Percentiles rank a stretch among this genome's conserved stretches.
These are phyloP conservation scores for Puccinellia tenuiflora DNA, from an alignment of 176 grass and related monocot genomes.

Conservation along the genomic window DNA sequence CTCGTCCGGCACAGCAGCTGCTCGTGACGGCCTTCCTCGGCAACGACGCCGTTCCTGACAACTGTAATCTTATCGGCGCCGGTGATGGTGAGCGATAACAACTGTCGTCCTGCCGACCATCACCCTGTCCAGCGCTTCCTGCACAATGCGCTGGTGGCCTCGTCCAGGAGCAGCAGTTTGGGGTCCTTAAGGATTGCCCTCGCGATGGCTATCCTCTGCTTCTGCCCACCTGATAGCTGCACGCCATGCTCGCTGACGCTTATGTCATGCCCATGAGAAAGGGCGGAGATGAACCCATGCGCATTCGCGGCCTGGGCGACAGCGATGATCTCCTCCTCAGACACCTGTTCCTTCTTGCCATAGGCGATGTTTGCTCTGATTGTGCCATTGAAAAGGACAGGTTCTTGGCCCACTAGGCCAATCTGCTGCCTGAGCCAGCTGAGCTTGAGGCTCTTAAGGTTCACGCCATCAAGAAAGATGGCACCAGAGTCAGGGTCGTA, in stretches of 20 bases:
- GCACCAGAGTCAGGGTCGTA: slow-evolving; percentile 55
- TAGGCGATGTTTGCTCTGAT: slow-evolving; percentile 68
- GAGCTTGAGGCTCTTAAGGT: slow-evolving; percentile 53
- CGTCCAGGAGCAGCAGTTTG: slow-evolving; percentile 70
- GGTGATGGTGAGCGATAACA: slow-evolving; percentile 39
- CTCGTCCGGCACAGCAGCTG: slow-evolving; percentile 4
- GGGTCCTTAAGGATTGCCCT: slow-evolving; percentile 50
- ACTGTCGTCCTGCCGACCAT: slow-evolving; percentile 46
- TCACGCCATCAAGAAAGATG: slow-evolving; percentile 45
- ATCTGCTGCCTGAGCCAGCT: slow-evolving; percentile 70
- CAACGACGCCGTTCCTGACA: slow-evolving; percentile 40
- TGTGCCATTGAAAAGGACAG: slow-evolving; percentile 55
- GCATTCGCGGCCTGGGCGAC: slow-evolving; percentile 48
- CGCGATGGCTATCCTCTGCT: slow-evolving; percentile 63
- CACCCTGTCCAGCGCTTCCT: slow-evolving; percentile 45
- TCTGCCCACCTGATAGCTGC: slow-evolving; percentile 64
- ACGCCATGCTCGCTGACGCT: slow-evolving; percentile 52
- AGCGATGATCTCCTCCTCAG: slow-evolving; percentile 64
- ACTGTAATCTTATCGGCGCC: slow-evolving; percentile 37
- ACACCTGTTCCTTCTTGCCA: slow-evolving; percentile 40
- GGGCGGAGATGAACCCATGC: slow-evolving; percentile 54
- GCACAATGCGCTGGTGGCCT: slow-evolving; percentile 78
- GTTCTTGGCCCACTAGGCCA: slow-evolving; percentile 73
- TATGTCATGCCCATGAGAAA: slow-evolving; percentile 49
- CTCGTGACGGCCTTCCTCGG: slow-evolving; percentile 43